Evolutionary conservation across 805 yeast genomes (phyloP).

Genomic region (Ogataea parapolymorpha): DNA sequence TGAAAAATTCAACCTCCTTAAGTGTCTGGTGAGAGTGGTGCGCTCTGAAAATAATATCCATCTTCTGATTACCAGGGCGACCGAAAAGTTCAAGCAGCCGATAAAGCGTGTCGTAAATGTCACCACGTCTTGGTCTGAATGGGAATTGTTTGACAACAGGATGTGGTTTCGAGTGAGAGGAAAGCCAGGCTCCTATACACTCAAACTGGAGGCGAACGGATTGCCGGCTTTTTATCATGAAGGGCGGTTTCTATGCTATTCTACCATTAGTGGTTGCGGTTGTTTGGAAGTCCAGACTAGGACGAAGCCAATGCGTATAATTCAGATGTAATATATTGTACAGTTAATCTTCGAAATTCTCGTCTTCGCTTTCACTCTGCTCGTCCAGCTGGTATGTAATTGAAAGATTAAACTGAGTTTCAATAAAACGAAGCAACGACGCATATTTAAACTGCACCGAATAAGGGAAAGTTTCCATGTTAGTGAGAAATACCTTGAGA

Average conservation of each 20-base stretch:
- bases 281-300: neutral
- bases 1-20: constrained; percentile 10
- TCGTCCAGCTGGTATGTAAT: constrained; percentile 11
- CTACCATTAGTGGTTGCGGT: neutral
- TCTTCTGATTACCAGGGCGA: constrained; percentile 10
- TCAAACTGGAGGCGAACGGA: constrained; percentile 8
- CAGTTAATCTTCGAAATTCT: constrained; percentile 1
- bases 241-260: neutral
- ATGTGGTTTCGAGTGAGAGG: constrained; percentile 9
- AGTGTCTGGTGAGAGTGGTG: constrained; percentile 8
- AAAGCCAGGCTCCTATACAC: constrained; percentile 4
- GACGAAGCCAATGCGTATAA: neutral
- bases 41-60: neutral
- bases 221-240: constrained; percentile 1
- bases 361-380: constrained; percentile 5
- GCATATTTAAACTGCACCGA: constrained; percentile 13
- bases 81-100: constrained; percentile 1
- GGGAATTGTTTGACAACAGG: constrained; percentile 14
- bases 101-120: neutral
- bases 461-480: constrained; percentile 11
- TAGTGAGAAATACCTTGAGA: constrained; percentile 14
- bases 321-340: neutral
- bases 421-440: constrained; percentile 12
- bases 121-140: constrained; percentile 8
- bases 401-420: constrained; percentile 11